Conservation (phyloP, 495 filamentous ascomycete species). For the Diplogelasinospora grovesii region DNA sequence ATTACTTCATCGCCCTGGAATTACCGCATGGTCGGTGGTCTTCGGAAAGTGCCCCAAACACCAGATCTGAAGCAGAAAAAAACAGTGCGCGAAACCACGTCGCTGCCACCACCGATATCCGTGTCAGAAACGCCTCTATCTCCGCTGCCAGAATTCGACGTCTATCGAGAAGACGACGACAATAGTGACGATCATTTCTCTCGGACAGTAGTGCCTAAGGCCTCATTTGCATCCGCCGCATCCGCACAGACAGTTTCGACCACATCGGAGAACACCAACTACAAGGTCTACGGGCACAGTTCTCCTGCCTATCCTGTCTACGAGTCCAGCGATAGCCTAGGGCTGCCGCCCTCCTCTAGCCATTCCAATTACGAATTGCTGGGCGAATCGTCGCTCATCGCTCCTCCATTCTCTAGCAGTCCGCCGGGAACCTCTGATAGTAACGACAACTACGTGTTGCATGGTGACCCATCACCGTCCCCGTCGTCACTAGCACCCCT, state of each 20-base stretch:
- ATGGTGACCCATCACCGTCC: slow-evolving; percentile 36
- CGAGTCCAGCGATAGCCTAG: slow-evolving; percentile 31
- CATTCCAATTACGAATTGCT: slow-evolving; percentile 36
- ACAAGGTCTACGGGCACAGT: slow-evolving; percentile 42
- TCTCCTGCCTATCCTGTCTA: slow-evolving; percentile 22
- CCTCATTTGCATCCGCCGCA: slow-evolving; percentile 33
- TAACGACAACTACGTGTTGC: slow-evolving; percentile 40
- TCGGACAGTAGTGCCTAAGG: slow-evolving; percentile 28
- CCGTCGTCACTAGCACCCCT: slow-evolving; percentile 27
- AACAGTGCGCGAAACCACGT: slow-evolving; percentile 17
- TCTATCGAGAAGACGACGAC: slow-evolving; percentile 17
- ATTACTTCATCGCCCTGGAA: slow-evolving; percentile 41
- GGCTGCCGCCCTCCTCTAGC: slow-evolving; percentile 27
- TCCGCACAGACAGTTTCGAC: slow-evolving; percentile 37
- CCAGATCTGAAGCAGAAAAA: slow-evolving; percentile 42
- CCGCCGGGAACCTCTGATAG: slow-evolving; percentile 21
- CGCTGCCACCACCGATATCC: no score
- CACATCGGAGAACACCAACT: slow-evolving; percentile 46
- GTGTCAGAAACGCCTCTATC: slow-evolving; percentile 29
- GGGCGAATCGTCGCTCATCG: slow-evolving; percentile 19
- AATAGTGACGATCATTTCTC: slow-evolving; percentile 17
- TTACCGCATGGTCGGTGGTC: slow-evolving; percentile 48
- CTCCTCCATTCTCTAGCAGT: slow-evolving; percentile 17
- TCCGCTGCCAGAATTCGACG: slow-evolving; percentile 31
- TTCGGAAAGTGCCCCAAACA: slow-evolving; percentile 47